Conservation (phyloP, 75 land plant genomes). For the Cunninghamia lanceolata region DNA sequence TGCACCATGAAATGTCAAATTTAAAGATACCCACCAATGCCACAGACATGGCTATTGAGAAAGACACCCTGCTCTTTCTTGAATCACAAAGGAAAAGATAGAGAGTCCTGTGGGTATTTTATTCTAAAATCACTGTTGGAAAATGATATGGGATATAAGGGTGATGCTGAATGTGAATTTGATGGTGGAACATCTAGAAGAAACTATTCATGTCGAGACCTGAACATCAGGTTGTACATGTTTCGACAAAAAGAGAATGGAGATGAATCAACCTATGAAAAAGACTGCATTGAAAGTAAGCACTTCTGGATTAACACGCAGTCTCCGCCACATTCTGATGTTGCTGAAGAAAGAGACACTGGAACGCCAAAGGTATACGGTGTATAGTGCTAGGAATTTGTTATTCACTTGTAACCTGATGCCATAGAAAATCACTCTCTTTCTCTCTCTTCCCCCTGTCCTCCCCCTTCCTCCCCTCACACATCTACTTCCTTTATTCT, state of each 20-base stretch:
- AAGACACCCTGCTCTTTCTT: background rate
- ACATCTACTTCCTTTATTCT: too few species aligned
- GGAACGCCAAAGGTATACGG: background rate
- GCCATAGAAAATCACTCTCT: too few species aligned
- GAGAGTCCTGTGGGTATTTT: background rate
- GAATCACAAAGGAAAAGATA: background rate
- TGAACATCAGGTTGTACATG: background rate
- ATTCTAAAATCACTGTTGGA: background rate
- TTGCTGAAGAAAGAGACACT: background rate
- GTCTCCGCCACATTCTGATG: background rate
- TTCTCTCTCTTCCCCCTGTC: too few species aligned
- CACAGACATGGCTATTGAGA: background rate
- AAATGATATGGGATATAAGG: too few species aligned
- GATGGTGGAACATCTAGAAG: background rate
- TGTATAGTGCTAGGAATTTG: too few species aligned
- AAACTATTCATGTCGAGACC: background rate
- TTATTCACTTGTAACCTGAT: too few species aligned
- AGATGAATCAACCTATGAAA: background rate
- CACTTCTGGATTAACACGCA: background rate
- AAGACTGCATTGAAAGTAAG: background rate
- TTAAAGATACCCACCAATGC: background rate
- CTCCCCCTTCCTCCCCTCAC: too few species aligned
- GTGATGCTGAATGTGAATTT: background rate
- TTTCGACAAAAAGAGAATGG: background rate
- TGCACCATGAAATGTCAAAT: background rate